A percentile compares a stretch with the other conserved stretches of the same genome.
Conservation (phyloP, 345 rosid genomes). For the Citrus reticulata region DNA sequence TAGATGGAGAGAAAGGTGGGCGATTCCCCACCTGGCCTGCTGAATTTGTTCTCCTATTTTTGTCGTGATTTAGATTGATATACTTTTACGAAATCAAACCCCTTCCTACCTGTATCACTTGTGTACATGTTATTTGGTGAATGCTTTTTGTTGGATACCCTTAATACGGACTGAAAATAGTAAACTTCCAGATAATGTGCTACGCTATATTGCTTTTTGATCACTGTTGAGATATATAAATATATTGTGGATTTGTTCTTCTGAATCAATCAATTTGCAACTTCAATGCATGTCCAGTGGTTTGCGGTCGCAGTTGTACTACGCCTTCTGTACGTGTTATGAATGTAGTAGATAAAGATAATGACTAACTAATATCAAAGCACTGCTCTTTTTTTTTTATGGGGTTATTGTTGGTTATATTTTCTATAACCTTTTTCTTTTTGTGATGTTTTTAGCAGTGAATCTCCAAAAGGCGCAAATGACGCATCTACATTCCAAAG, state of each 20-base stretch:
- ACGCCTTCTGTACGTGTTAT: neutral
- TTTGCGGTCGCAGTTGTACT: too few relatives aligned
- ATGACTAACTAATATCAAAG: neutral
- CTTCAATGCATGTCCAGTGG: too few relatives aligned
- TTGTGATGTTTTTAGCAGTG: conserved; percentile 50
- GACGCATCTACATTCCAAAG: conserved; percentile 98
- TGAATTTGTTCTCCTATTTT: neutral
- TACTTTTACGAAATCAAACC: neutral
- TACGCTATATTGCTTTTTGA: too few relatives aligned
- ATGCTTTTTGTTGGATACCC: neutral
- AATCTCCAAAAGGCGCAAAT: conserved; percentile 95
- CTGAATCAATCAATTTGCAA: too few relatives aligned
- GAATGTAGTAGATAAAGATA: neutral
- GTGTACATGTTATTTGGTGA: neutral
- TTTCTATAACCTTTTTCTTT: neutral
- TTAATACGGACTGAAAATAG: too few relatives aligned
- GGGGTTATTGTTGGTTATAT: neutral
- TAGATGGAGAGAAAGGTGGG: conserved; percentile 86
- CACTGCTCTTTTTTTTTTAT: neutral
- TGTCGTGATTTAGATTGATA: neutral
- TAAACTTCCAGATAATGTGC: too few relatives aligned
- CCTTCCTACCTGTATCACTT: neutral
- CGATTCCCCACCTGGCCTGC: neutral
- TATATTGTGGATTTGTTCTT: too few relatives aligned
- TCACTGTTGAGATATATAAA: too few relatives aligned